Conservation (phyloP, 140 eudicot species). For the Artemisia princeps region DNA sequence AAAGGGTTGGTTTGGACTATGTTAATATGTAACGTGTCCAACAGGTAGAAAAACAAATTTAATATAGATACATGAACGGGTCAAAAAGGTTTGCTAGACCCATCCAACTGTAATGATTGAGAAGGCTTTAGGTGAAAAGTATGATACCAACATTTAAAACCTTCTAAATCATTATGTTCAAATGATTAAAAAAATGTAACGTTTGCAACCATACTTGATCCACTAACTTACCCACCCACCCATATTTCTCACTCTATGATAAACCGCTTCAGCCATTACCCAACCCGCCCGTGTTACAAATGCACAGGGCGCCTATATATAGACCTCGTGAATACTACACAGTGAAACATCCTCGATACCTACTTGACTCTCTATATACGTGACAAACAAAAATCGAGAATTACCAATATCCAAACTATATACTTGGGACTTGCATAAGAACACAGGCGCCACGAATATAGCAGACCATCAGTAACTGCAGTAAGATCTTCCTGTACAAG, state of each 20-base stretch:
- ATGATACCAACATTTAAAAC: too few species aligned
- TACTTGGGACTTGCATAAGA: constrained; percentile 99
- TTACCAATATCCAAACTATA: constrained; percentile 91
- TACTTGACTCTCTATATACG: background rate
- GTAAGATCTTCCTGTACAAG: constrained; percentile 96
- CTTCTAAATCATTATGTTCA: too few species aligned
- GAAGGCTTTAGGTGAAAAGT: too few species aligned
- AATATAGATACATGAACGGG: background rate
- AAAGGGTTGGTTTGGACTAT: background rate
- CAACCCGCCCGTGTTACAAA: background rate
- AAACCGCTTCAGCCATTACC: too few species aligned
- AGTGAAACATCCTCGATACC: constrained; percentile 3
- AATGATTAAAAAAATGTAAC: too few species aligned
- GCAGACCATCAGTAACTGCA: constrained; percentile 86
- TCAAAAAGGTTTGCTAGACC: background rate
- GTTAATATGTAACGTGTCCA: background rate
- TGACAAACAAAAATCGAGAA: constrained; percentile 3
- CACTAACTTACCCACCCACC: background rate
- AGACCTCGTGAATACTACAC: constrained; percentile 1
- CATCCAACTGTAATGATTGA: background rate
- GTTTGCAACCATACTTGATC: too few species aligned
- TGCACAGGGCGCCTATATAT: constrained; percentile 6
- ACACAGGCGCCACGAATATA: constrained; percentile 95
- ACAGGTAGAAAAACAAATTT: too few species aligned
- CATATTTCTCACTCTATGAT: background rate